Percentiles rank a stretch among this genome's conserved stretches.
These are phyloP conservation scores for Cladosporium sp. DNA, from an alignment of 2,329 filamentous ascomycete genomes.

Conservation along the genomic window DNA sequence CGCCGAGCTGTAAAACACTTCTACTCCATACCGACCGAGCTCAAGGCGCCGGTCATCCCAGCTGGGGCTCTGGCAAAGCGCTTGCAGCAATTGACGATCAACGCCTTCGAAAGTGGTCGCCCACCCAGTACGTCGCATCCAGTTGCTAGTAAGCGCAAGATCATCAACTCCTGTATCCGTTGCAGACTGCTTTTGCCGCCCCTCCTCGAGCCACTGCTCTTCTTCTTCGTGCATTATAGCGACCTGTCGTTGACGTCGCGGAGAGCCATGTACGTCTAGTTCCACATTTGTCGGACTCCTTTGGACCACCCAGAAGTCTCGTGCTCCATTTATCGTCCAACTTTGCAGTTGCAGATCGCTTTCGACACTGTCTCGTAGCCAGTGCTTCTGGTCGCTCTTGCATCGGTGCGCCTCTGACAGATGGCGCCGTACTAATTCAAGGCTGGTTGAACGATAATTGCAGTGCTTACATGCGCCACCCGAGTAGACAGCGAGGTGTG, in stretches of 20 bases:
- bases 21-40: neutral
- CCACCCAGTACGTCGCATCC: slow-evolving; percentile 14
- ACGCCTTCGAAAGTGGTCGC: slow-evolving; percentile 6
- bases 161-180: slow-evolving; percentile 12
- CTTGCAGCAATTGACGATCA: slow-evolving; percentile 9
- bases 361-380: slow-evolving; percentile 8
- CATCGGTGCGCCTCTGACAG: slow-evolving; percentile 4
- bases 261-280: slow-evolving; percentile 2
- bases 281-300: neutral
- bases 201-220: slow-evolving; percentile 5
- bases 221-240: slow-evolving; percentile 10
- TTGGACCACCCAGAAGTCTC: slow-evolving; percentile 9
- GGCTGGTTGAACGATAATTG: slow-evolving; percentile 9
- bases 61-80: slow-evolving; percentile 3
- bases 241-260: slow-evolving; percentile 4
- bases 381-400: too few relatives aligned
- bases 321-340: slow-evolving; percentile 11
- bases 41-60: slow-evolving; percentile 1
- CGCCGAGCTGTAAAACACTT: slow-evolving; percentile 3
- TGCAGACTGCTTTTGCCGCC: neutral
- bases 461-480: slow-evolving; percentile 13
- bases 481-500: slow-evolving; percentile 5
- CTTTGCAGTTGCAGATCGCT: slow-evolving; percentile 8
- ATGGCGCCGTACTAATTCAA: slow-evolving; percentile 9
- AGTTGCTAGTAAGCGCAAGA: slow-evolving; percentile 8